Conservation (phyloP, 495 filamentous ascomycete species). For the Penicillium salamii region DNA sequence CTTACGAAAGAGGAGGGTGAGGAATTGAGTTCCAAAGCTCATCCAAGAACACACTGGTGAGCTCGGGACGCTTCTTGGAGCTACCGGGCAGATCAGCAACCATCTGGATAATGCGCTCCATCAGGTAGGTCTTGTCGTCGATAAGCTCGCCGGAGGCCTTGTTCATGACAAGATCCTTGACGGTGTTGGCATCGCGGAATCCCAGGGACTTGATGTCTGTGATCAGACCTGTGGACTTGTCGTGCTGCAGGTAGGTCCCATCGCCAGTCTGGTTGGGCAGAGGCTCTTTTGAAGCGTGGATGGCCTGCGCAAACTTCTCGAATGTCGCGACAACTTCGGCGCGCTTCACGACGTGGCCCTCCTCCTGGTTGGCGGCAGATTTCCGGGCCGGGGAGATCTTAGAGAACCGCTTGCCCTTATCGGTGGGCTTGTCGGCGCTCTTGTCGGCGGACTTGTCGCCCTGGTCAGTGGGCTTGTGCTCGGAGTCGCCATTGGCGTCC, state of each 20-base stretch:
- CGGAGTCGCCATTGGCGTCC: conserved; percentile 39
- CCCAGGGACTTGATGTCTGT: conserved; percentile 62
- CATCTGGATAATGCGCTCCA: conserved; percentile 77
- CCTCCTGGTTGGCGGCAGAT: conserved; percentile 29
- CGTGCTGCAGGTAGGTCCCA: conserved; percentile 53
- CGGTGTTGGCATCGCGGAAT: conserved; percentile 54
- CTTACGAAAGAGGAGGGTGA: conserved; percentile 52
- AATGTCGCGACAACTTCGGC: conserved; percentile 51
- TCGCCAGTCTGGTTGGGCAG: conserved; percentile 64
- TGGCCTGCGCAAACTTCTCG: conserved; percentile 59
- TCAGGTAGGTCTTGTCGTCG: conserved; percentile 77
- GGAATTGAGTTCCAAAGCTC: conserved; percentile 64
- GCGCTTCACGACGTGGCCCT: conserved; percentile 35
- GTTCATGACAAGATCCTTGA: conserved; percentile 50
- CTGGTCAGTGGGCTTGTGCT: conserved; percentile 31
- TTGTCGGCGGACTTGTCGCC: conserved; percentile 30
- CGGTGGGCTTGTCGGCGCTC: conserved; percentile 28
- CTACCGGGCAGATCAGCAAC: conserved; percentile 61
- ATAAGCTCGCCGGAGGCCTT: conserved; percentile 54
- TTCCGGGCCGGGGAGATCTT: conserved; percentile 32
- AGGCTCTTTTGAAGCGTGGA: conserved; percentile 62
- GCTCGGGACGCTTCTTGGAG: conserved; percentile 59
- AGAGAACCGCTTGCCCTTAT: conserved; percentile 41
- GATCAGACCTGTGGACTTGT: conserved; percentile 54
- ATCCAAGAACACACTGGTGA: conserved; percentile 68